Evolutionary conservation across 2,329 filamentous ascomycete species (phyloP).

Genomic region (Elsinoe necatrix): DNA sequence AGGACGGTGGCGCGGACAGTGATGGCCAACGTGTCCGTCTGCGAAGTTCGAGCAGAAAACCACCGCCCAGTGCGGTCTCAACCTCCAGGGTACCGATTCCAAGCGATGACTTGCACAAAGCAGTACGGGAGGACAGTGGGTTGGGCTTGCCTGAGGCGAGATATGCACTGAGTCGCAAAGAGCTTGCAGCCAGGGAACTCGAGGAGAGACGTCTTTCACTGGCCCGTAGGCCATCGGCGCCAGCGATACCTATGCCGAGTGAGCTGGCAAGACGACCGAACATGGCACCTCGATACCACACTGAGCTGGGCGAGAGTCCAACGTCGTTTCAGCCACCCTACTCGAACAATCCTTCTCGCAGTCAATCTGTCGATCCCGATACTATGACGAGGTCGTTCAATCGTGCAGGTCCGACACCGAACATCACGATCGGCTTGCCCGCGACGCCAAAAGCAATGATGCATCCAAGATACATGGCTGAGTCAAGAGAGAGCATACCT

Average conservation of each 20-base stretch:
- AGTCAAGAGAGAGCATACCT: constrained; percentile 42
- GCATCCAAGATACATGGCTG: constrained; percentile 60
- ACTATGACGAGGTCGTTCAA: constrained; percentile 32
- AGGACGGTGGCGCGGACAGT: constrained; percentile 51
- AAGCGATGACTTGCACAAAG: neutral
- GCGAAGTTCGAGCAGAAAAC: constrained; percentile 45
- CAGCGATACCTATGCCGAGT: constrained; percentile 66
- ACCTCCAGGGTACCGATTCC: neutral
- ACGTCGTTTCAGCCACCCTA: constrained; percentile 31
- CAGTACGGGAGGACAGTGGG: constrained; percentile 6
- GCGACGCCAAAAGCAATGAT: constrained; percentile 89
- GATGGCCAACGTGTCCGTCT: constrained; percentile 40
- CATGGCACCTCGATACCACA: constrained; percentile 30
- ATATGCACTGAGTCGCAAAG: constrained; percentile 32
- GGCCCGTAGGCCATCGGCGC: constrained; percentile 69
- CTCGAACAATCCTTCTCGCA: constrained; percentile 41
- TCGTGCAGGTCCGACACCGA: constrained; percentile 34
- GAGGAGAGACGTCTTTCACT: constrained; percentile 81
- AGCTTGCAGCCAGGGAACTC: constrained; percentile 62
- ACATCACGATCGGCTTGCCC: constrained; percentile 65
- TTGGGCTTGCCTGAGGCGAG: neutral
- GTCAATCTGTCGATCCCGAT: constrained; percentile 57
- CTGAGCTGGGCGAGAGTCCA: constrained; percentile 38
- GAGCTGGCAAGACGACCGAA: constrained; percentile 32
- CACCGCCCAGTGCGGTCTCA: constrained; percentile 28